Conservation (phyloP, 768 basidiomycete species). For the Mycena alexandri region DNA sequence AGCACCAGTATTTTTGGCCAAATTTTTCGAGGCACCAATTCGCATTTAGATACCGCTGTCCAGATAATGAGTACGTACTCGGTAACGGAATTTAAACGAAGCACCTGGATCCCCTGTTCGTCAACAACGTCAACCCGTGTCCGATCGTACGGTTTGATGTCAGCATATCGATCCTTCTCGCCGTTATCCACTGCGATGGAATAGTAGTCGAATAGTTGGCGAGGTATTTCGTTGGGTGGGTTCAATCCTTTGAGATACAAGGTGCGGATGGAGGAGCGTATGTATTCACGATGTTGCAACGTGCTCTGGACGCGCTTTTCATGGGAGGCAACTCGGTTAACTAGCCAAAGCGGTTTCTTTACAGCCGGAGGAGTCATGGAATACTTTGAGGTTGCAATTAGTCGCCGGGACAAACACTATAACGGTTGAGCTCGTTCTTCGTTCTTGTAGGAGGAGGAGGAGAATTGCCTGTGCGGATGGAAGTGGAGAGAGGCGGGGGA, state of each 20-base stretch:
- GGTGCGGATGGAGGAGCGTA: conserved; percentile 46
- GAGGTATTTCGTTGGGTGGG: conserved; percentile 36
- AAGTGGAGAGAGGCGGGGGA: too few species aligned
- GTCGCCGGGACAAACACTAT: too few species aligned
- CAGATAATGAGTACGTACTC: background rate
- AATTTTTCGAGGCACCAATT: conserved; percentile 85
- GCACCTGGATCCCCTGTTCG: conserved; percentile 21
- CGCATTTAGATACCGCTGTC: conserved; percentile 79
- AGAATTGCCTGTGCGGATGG: too few species aligned
- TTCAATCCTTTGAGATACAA: conserved; percentile 39
- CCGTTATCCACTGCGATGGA: conserved; percentile 62
- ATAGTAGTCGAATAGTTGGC: conserved; percentile 58
- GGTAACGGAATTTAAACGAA: background rate
- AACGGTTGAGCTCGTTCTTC: too few species aligned
- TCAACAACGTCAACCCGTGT: conserved; percentile 71
- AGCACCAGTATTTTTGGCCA: conserved; percentile 75
- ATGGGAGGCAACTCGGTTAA: conserved; percentile 4
- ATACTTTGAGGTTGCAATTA: too few species aligned
- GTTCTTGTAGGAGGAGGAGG: too few species aligned
- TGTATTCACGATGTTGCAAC: conserved; percentile 32
- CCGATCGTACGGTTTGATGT: conserved; percentile 86
- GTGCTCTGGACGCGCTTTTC: conserved; percentile 10
- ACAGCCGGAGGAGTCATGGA: background rate
- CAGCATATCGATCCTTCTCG: conserved; percentile 74
- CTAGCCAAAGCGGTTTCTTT: conserved; percentile 22